These are phyloP conservation scores for Globisporangium okanoganense DNA, from an alignment of 352 stramenopile species.

Conservation along the genomic window DNA sequence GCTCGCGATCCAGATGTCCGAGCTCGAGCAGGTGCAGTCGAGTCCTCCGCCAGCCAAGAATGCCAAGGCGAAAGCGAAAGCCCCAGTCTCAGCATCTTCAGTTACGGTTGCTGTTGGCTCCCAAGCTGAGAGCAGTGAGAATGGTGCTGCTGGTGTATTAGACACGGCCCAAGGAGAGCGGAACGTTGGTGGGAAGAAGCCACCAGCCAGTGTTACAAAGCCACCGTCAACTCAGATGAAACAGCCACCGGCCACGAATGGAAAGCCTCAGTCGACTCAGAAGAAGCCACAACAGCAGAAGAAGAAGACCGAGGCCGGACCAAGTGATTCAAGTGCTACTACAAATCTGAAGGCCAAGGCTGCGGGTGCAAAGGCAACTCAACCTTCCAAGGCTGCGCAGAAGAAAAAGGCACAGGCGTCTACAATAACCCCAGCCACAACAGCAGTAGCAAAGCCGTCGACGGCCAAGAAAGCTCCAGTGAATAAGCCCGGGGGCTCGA, in stretches of 20 bases:
- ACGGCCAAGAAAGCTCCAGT: slow-evolving; percentile 7
- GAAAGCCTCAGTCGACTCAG: background rate
- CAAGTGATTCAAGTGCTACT: background rate
- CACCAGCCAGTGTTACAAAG: background rate
- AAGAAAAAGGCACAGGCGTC: background rate
- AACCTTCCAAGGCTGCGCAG: background rate
- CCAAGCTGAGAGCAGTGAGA: background rate
- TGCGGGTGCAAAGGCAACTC: background rate
- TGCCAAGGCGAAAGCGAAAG: slow-evolving; percentile 1
- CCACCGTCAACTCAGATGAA: background rate
- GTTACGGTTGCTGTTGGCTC: background rate
- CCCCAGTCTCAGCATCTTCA: background rate
- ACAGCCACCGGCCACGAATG: background rate
- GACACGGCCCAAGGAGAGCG: background rate
- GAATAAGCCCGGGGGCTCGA: background rate
- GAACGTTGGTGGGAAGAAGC: background rate
- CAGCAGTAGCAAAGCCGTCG: background rate
- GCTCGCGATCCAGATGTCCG: slow-evolving; percentile 44
- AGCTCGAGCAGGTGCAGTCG: slow-evolving; percentile 21
- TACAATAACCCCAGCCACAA: background rate
- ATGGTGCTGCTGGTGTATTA: background rate
- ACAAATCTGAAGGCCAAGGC: background rate
- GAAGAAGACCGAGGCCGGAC: background rate
- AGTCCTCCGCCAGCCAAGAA: slow-evolving; percentile 2
- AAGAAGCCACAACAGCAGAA: slow-evolving; percentile 6